Base-by-base conservation (phyloP, 2,329 filamentous ascomycete genomes). In the Hypoxylon sp. region DNA sequence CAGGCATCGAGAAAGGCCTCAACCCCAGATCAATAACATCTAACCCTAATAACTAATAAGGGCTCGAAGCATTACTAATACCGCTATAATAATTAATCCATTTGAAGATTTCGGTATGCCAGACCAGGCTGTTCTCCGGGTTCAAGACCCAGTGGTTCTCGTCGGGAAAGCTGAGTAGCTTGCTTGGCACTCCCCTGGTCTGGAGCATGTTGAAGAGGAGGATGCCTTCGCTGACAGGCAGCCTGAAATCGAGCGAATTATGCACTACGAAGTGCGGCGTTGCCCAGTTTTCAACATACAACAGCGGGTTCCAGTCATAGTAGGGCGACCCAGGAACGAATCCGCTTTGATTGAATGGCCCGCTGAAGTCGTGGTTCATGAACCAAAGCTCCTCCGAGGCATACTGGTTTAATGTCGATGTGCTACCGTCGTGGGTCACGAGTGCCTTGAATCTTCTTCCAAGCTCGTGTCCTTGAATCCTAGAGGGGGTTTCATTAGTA, bases 61-160 rank as follows among this genome's bases (percentile, higher is more conserved):
- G 75, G 54, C 73, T 76, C 35, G 73, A 62, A 29, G 74, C 73
- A 46, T 76, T 74, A 65, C 75, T 76, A 37, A 78, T 68, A 46
- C 78, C 78, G 47, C 74, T 77, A 67, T 87, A 84, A 73, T 85
- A 84, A 78, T 91, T 91, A 73, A 91, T 90, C 85, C 87, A 92
- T 73, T 91, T 88, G 61, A 91, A 80, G 53, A 93, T 90, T 11
- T 87, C 87, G 48, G 84, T 85, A 76, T 92, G 90, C 91, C 91
- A 93, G 57, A 91, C 80, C 47, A 92, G 78, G 24, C 84, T 86
- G 76, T 93, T 93, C 80, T 92, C 90, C 1, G 85, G 88, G 72
- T 91, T 90, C 50, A 92, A 74, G 3, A 92, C 90, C 88, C 88
- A 92, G 74, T 92, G 91, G 68, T 91, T 91, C 79, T 93, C 91